Conservation (phyloP, 164 flowering plant genomes). For the Warburgia ugandensis region DNA sequence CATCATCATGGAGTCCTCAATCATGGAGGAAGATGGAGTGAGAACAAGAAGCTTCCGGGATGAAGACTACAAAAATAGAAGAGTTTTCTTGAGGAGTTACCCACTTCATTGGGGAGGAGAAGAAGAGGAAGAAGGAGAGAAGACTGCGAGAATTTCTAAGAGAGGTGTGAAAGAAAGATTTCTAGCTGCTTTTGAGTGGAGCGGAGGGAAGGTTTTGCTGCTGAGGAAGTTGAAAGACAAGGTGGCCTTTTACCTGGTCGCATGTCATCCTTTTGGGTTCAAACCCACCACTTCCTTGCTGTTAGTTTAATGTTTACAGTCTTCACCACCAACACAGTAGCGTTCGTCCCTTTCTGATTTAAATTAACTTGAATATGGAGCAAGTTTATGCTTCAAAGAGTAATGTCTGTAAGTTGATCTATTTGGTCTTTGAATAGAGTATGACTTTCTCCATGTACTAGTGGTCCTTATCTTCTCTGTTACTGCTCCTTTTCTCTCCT, state of each 20-base stretch:
- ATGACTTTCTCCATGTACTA: no score
- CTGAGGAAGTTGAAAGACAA: slow-evolving; percentile 34
- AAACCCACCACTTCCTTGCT: slow-evolving; percentile 20
- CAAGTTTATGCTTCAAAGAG: no score
- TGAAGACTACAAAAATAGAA: slow-evolving; percentile 42
- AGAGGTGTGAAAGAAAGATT: slow-evolving; percentile 23
- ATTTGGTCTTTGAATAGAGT: no score
- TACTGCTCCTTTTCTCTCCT: no score
- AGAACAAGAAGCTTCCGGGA: slow-evolving; percentile 30
- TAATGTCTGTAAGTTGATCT: no score
- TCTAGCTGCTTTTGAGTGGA: slow-evolving; percentile 29
- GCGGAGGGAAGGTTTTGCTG: slow-evolving; percentile 22
- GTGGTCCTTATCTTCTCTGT: no score
- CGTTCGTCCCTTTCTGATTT: no score
- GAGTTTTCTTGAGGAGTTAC: slow-evolving; percentile 47
- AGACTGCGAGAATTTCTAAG: background rate
- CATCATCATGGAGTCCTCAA: background rate
- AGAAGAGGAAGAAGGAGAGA: slow-evolving; percentile 7
- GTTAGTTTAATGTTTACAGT: background rate
- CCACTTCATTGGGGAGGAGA: slow-evolving; percentile 41
- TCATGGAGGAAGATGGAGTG: slow-evolving; percentile 10
- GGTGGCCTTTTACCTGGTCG: slow-evolving; percentile 24
- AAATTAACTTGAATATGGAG: no score
- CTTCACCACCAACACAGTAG: no score
- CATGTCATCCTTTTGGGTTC: slow-evolving; percentile 31